Evolutionary conservation across 1,139 yeast species (phyloP), one percentile per base, ranked within the genome.

Genomic region (Candida tunisiensis): DNA sequence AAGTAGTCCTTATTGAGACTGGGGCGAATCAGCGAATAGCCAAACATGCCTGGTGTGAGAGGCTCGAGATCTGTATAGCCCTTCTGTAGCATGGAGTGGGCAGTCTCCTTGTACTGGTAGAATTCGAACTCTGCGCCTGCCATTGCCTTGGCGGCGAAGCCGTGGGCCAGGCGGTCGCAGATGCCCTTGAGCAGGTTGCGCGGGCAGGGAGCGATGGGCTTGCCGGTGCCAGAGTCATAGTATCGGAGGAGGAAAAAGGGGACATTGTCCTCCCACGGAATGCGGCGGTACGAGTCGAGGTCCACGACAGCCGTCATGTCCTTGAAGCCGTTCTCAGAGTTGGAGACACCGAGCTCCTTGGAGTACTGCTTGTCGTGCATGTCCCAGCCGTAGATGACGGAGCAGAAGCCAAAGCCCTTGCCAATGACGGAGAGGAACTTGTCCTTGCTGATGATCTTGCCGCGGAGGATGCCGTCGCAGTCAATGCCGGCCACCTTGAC

Each of bases 301-400:
- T 52, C 57, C 8, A 50, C 37, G 17, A 32, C 29, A 9, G 56
- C 55, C 19, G 32, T 29, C 26, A 52, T 31, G 34, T 52, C 57
- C 10, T 46, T 30, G 33, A 47, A 52, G 10, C 57, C 57, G 23
- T 47, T 49, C 8, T 37, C 45, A 11, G 44, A 37, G 29, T 44
- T 46, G 8, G 53, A 44, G n/a, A 52, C 38, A 16, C 34, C 25
- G 16, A 45, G 36, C 11, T 45, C 50, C 12, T 31, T 32, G 14
- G 39, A 31, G 30, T 52, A 52, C 13, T 46, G 42, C 26, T 33
- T 36, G 33, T 52, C 57, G 31, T 47, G 54, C 48, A 47, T 43
- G 29, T 52, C 57, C 57, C 57, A 52, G 19, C 56, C 57, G 28
- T 51, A 52, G 16, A 51, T 40, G 16, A 52, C 57, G 13, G 30